Percentiles rank a stretch among this genome's conserved stretches.
These are phyloP conservation scores for Inga oerstediana DNA, from an alignment of 306 rosid species.

Conservation along the genomic window DNA sequence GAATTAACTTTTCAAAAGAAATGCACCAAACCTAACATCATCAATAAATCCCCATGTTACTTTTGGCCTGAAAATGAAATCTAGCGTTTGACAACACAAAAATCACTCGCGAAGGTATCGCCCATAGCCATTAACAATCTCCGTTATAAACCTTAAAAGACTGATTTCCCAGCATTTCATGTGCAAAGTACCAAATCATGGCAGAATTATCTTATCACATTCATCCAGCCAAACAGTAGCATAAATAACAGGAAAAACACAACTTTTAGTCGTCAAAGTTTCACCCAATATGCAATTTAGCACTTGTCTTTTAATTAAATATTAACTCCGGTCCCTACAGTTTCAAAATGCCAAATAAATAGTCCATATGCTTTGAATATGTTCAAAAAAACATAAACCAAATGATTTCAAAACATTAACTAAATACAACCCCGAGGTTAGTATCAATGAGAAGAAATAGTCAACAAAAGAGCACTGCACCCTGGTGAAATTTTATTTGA, in stretches of 20 bases:
- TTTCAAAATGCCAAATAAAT: background rate
- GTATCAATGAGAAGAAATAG: background rate
- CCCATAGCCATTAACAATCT: conserved; percentile 3
- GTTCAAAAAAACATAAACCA: background rate
- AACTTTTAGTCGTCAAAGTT: background rate
- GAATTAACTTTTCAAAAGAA: conserved; percentile 7
- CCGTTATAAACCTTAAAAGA: background rate
- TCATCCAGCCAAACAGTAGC: background rate
- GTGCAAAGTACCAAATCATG: background rate
- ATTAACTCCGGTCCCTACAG: background rate
- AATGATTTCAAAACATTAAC: no score
- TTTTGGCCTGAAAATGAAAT: background rate
- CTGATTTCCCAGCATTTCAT: background rate
- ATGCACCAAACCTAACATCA: conserved; percentile 4
- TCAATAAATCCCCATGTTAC: background rate
- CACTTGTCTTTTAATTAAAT: background rate
- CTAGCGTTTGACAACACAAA: background rate
- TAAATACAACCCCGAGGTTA: no score
- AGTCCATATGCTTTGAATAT: background rate
- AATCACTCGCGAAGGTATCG: background rate
- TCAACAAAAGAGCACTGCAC: background rate
- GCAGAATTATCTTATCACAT: background rate
- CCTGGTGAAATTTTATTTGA: background rate
- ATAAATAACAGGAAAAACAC: background rate
- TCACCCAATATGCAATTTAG: background rate